Base-by-base conservation (phyloP, 192 early-diverging fungal species). In the Coemansia javaensis region DNA sequence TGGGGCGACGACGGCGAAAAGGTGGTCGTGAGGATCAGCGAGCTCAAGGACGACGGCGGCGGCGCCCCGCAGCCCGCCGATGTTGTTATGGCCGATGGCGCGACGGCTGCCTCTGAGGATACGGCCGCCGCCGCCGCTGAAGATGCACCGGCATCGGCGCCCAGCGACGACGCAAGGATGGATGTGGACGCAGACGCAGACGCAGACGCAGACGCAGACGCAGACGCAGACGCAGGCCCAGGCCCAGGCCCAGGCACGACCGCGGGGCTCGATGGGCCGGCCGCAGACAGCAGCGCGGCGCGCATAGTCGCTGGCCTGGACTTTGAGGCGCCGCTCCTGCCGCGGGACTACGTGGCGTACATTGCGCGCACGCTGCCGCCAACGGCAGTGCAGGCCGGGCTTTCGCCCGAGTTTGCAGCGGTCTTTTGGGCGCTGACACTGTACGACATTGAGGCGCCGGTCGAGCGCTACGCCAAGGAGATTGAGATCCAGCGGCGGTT, bases 401-500 rank as follows among this genome's bases (percentile, higher is more conserved):
- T 74, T 18, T 66, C 70, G 22, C 46, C 70, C 5, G 63, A 74
- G 34, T 66, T 74, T 58, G 58, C 59, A 15, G 63, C 59, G 0
- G 59, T 66, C 2, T 74, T 74, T 25, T 74, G 70, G 70, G 36
- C 49, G 7, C 20, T 74, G 45, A 47, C 63, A 5, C 44, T 66
- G 2, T 50, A 63, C 32, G 70, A 74, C 44, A 63, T 62, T 23
- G 63, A 74, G 21, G 54, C 62, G 3, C 70, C 70, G 13, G 16
- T 21, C 3, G 47, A 50, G 3, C 63, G 63, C 41, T 74, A 74
- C 51, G 39, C 61, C 17, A 66, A 57, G 38, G 70, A 66, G 12
- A 55, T 65, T 21, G 54, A 47, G 4, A 44, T 55, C 8, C 59
- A 66, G 18, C 40, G 36, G 7, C 46, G 40, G 22, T 38, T 74